A percentile compares a stretch with the other conserved stretches of the same genome.
These are phyloP conservation scores for Dimocarpus longan DNA, from an alignment of 345 rosid species.

Conservation along the genomic window DNA sequence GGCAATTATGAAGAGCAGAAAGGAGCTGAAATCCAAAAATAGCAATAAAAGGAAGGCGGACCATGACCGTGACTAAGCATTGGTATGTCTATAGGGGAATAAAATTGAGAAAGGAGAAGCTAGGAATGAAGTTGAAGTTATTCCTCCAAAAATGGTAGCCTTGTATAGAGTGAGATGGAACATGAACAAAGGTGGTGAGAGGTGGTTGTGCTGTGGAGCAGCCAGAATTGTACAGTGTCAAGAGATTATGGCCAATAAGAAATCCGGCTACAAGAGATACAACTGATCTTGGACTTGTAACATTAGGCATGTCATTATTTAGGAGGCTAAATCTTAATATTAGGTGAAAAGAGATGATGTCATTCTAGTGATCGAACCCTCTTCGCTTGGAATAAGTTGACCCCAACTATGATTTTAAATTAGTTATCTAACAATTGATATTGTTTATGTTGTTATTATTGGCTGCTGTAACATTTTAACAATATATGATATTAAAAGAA, in stretches of 20 bases:
- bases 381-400: no score
- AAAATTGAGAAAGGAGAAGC: conserved; percentile 23
- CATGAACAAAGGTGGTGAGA: conserved; percentile 82
- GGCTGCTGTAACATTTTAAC: no score
- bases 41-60: conserved; percentile 15
- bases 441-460: not conserved
- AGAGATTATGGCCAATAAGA: conserved; percentile 40
- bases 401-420: no score
- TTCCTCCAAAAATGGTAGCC: conserved; percentile 66
- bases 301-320: not conserved
- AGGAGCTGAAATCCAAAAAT: conserved; percentile 32
- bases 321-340: no score
- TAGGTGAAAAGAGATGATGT: not conserved
- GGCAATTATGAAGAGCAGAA: conserved; percentile 29
- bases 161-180: conserved; percentile 86
- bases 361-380: not conserved
- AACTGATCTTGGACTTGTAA: not conserved
- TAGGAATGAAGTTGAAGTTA: conserved; percentile 22
- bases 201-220: conserved; percentile 85
- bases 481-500: no score
- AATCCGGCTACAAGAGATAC: conserved; percentile 4
- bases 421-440: no score
- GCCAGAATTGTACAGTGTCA: conserved; percentile 84
- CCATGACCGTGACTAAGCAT: conserved; percentile 23
- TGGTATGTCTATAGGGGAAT: conserved; percentile 25